These are phyloP conservation scores for Tricholoma saponaceum DNA, from an alignment of 768 basidiomycete genomes.

Conservation along the genomic window DNA sequence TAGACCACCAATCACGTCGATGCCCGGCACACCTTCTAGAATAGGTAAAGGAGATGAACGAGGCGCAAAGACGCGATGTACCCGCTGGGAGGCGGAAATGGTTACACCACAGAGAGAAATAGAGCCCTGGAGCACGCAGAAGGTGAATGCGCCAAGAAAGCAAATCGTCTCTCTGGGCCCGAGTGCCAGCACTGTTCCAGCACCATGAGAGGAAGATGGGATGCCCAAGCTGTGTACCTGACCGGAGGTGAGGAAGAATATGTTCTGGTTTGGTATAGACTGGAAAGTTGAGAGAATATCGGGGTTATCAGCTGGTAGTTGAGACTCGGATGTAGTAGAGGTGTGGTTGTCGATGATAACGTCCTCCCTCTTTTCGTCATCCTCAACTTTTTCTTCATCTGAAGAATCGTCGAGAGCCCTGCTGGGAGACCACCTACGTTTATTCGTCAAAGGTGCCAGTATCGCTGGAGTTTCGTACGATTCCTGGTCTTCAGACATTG, in stretches of 20 bases:
- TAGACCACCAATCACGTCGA: slow-evolving; percentile 9
- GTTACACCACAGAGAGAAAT: slow-evolving; percentile 55
- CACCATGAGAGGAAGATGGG: slow-evolving; percentile 6
- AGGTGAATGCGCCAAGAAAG: slow-evolving; percentile 60
- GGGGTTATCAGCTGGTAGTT: slow-evolving; percentile 7
- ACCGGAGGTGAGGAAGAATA: slow-evolving; percentile 38
- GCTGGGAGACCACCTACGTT: slow-evolving; percentile 60
- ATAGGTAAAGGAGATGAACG: slow-evolving; percentile 72
- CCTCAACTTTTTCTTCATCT: slow-evolving; percentile 38
- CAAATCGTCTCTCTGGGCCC: slow-evolving; percentile 49
- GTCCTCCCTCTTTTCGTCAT: slow-evolving; percentile 6
- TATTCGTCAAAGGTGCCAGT: slow-evolving; percentile 12
- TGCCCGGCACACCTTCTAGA: slow-evolving; percentile 23
- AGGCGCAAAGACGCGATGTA: slow-evolving; percentile 68
- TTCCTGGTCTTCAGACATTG: slow-evolving; percentile 5
- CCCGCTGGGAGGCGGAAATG: slow-evolving; percentile 33
- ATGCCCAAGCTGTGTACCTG: slow-evolving; percentile 32
- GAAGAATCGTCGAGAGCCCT: slow-evolving; percentile 44
- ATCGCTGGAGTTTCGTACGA: slow-evolving; percentile 12
- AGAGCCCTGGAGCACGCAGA: slow-evolving; percentile 61
- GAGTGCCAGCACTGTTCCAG: slow-evolving; percentile 39
- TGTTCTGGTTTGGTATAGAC: slow-evolving; percentile 40
- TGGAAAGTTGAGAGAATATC: slow-evolving; percentile 45
- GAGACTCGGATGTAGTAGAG: slow-evolving; percentile 8
- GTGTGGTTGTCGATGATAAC: slow-evolving; percentile 11